phyloP scores from a whole-genome alignment of 768 basidiomycete species.

The Hericium coralloides region DNA sequence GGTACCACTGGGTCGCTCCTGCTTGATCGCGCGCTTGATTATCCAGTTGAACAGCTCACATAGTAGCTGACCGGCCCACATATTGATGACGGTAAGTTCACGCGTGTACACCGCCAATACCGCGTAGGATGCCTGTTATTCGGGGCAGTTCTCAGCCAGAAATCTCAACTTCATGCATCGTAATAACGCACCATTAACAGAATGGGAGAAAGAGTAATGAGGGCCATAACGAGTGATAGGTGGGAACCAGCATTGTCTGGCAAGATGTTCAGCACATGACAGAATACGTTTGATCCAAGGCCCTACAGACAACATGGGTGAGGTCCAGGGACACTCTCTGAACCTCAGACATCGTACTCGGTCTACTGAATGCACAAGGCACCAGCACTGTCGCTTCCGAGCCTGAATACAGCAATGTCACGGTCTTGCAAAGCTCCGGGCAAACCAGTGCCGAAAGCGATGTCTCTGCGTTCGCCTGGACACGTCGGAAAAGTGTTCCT shows the following conservation, averaged over 20 bases:
- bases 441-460: no score
- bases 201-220: slow-evolving; percentile 26
- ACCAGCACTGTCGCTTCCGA: no score
- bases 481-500: no score
- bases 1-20: slow-evolving; percentile 61
- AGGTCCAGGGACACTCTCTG: slow-evolving; percentile 15
- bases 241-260: slow-evolving; percentile 23
- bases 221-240: slow-evolving; percentile 19
- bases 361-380: background rate
- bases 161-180: background rate
- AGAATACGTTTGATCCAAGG: background rate
- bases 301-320: slow-evolving; percentile 22
- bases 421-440: no score
- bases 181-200: slow-evolving; percentile 20
- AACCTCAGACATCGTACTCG: background rate
- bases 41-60: slow-evolving; percentile 65
- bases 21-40: slow-evolving; percentile 57
- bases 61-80: slow-evolving; percentile 75
- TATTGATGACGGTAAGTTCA: slow-evolving; percentile 69
- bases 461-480: no score
- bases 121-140: slow-evolving; percentile 66
- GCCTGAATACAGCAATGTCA: no score
- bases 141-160: background rate
- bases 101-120: slow-evolving; percentile 66
- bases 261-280: background rate